Percentiles rank a stretch among this genome's conserved stretches.
Conservation (phyloP, 2,329 filamentous ascomycete species). For the Alternaria metachromatica region DNA sequence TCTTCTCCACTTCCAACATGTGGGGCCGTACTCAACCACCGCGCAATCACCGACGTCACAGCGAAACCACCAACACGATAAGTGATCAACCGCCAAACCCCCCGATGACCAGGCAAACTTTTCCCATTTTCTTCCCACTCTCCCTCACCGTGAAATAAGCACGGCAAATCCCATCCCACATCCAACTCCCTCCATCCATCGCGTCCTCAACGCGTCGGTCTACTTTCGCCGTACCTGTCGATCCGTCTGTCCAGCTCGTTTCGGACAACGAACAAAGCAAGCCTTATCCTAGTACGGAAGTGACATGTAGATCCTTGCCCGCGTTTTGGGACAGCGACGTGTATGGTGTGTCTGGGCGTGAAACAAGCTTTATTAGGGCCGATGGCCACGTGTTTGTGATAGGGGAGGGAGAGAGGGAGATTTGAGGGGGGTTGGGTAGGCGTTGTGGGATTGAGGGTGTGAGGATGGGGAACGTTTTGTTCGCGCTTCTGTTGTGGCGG, state of each 20-base stretch:
- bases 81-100: background rate
- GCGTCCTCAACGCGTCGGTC: background rate
- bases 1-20: background rate
- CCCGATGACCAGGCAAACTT: background rate
- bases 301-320: background rate
- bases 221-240: background rate
- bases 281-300: background rate
- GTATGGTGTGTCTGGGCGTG: background rate
- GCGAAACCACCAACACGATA: background rate
- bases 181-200: too few relatives aligned
- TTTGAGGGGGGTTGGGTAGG: background rate
- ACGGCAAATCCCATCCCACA: background rate
- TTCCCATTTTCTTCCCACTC: background rate
- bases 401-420: background rate
- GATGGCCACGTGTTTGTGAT: background rate
- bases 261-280: background rate
- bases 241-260: background rate
- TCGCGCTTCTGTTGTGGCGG: too few relatives aligned
- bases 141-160: background rate
- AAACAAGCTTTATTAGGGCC: background rate
- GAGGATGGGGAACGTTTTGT: too few relatives aligned
- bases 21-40: background rate
- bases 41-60: constrained; percentile 2
- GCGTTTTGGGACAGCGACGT: background rate
- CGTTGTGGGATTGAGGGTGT: too few relatives aligned